Evolutionary conservation across 352 stramenopile genomes (phyloP).

Genomic region (Pythium monospermum): DNA sequence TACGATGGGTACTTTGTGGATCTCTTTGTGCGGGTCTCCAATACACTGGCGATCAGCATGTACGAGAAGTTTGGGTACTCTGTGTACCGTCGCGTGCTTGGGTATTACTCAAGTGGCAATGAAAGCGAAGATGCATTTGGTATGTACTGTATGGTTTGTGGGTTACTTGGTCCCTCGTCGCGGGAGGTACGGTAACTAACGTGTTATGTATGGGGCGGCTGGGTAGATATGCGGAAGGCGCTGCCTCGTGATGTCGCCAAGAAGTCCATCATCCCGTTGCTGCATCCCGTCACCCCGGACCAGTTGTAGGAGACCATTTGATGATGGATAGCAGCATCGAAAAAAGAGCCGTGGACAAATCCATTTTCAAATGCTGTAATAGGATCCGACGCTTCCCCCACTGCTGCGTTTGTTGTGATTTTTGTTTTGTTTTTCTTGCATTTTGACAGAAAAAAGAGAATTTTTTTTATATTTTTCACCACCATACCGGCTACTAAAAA

Average conservation of each 20-base stretch:
- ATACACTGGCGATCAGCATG: conserved; percentile 90
- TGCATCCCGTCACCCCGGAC: conserved; percentile 80
- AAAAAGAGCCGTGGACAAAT: too few relatives aligned
- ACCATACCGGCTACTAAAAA: too few relatives aligned
- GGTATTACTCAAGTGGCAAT: conserved; percentile 87
- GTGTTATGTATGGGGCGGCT: conserved; percentile 1
- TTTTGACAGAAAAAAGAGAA: too few relatives aligned
- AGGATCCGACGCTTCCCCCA: too few relatives aligned
- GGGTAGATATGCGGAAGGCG: conserved; percentile 91
- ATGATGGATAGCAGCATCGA: too few relatives aligned
- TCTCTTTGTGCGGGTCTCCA: conserved; percentile 97
- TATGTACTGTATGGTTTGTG: too few relatives aligned
- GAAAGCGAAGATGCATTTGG: conserved; percentile 87
- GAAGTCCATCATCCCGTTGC: conserved; percentile 88
- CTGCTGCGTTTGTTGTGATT: too few relatives aligned
- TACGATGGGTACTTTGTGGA: conserved; percentile 98
- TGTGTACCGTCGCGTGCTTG: conserved; percentile 89
- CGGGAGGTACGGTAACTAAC: background rate
- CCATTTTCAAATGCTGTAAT: too few relatives aligned
- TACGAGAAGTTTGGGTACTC: conserved; percentile 92
- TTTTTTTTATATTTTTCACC: too few relatives aligned
- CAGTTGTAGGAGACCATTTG: too few relatives aligned
- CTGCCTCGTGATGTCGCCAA: conserved; percentile 85
- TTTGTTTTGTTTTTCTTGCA: too few relatives aligned
- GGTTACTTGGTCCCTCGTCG: background rate